Evolutionary conservation across 305 asterid species (phyloP).

Genomic region (Fraxinus floribunda): DNA sequence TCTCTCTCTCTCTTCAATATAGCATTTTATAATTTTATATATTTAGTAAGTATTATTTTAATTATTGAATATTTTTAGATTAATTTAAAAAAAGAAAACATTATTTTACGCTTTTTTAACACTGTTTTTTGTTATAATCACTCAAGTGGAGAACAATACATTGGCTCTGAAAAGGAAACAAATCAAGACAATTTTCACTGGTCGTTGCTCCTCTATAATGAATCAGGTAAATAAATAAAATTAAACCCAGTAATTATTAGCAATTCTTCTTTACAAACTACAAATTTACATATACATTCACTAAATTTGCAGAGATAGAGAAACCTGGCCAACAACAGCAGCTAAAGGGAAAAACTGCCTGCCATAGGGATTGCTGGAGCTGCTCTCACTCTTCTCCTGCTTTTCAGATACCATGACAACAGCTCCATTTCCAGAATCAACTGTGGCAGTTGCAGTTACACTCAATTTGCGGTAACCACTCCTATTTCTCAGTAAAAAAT

Average conservation of each 20-base stretch:
- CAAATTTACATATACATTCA: not conserved
- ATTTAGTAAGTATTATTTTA: too few relatives aligned
- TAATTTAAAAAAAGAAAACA: too few relatives aligned
- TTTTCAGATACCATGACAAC: slow-evolving; percentile 32
- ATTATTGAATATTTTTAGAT: too few relatives aligned
- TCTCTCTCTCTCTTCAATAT: too few relatives aligned
- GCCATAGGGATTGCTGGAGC: slow-evolving; percentile 49
- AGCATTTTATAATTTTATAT: too few relatives aligned
- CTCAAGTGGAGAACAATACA: not conserved
- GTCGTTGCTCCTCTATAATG: not conserved
- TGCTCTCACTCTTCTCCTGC: slow-evolving; percentile 25
- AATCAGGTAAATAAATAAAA: not conserved
- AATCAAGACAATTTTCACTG: not conserved
- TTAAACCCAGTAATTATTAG: not conserved
- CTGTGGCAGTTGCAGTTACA: slow-evolving; percentile 62
- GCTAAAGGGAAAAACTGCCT: slow-evolving; percentile 85
- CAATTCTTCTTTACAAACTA: not conserved
- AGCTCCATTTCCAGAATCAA: slow-evolving; percentile 78
- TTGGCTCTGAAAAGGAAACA: not conserved
- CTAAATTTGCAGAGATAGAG: not conserved
- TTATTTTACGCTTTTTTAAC: too few relatives aligned
- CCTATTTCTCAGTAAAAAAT: slow-evolving; percentile 22
- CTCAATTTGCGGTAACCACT: slow-evolving; percentile 25
- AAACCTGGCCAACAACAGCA: slow-evolving; percentile 97
- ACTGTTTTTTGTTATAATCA: not conserved